phyloP scores from a whole-genome alignment of 164 flowering plant genomes.

The Aristolochia contorta region DNA sequence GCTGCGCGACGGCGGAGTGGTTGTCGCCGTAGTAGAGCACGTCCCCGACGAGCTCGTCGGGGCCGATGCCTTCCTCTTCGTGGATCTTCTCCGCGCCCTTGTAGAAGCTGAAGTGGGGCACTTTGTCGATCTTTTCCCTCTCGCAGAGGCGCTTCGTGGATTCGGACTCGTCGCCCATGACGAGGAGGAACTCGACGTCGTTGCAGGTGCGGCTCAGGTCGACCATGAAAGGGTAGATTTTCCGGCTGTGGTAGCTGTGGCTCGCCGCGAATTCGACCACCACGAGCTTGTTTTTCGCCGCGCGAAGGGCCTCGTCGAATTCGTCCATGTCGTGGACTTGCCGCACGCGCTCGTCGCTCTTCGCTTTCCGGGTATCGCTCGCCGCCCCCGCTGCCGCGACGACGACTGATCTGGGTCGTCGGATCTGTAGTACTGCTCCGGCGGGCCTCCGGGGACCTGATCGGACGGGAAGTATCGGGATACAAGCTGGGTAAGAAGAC shows the following conservation, averaged over 20 bases:
- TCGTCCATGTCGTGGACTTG: constrained; percentile 57
- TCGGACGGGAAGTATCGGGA: constrained; percentile 9
- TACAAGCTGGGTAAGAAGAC: constrained; percentile 1
- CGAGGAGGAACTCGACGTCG: constrained; percentile 78
- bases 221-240: constrained; percentile 90
- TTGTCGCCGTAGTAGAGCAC: constrained; percentile 85
- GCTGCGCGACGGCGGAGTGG: constrained; percentile 68
- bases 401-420: constrained; percentile 6
- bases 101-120: constrained; percentile 91
- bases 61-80: constrained; percentile 85
- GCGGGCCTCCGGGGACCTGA: constrained; percentile 4
- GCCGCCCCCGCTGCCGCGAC: constrained; percentile 22
- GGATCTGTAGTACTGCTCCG: constrained; percentile 5
- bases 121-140: constrained; percentile 61
- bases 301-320: constrained; percentile 56
- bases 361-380: constrained; percentile 15
- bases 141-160: constrained; percentile 45
- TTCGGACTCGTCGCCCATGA: constrained; percentile 85
- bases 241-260: constrained; percentile 39
- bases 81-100: constrained; percentile 75
- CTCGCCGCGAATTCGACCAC: constrained; percentile 80
- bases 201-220: constrained; percentile 68
- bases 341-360: constrained; percentile 44
- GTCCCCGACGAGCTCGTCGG: constrained; percentile 68
- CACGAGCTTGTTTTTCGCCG: constrained; percentile 63